Evolutionary conservation across 1,139 yeast species (phyloP), one percentile per base, ranked within the genome.

Genomic region (Blastobotrys capitulatus): DNA sequence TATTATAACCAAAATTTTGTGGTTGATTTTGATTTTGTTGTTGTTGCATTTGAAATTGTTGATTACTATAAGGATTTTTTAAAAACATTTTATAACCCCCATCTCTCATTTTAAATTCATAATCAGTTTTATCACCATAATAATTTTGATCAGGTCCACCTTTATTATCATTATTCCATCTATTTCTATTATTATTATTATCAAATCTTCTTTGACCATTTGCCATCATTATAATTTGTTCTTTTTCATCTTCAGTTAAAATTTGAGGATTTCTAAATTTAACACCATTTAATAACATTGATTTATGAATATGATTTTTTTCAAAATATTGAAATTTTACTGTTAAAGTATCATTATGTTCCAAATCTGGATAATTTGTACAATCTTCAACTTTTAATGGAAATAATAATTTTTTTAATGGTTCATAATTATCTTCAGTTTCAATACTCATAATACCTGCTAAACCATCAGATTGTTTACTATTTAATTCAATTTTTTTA

Each of bases 221-320:
- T 12, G 57, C 58, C 16, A 65, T 60, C 39, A 55, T 53, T 38
- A 61, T 50, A 26, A 88, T 72, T n/a, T 77, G 72, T 53, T 83
- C 86, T 48, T 75, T 77, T 63, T 89, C 96, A 50, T 83, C 84
- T 42, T 76, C 79, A 2, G 80, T 79, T 44, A 90, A 72, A 2
- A 83, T 83, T 6, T 46, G 50, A 12, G 76, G 74, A 19, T 70
- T 69, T 52, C 82, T 82, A 1, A 88, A 76, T 52, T 82, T 79
- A 59, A 75, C 86, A 0, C 97, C 97, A 48, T 83, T 86, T 54
- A 92, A 68, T 25, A 92, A 71, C 86, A 92, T 86, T 2, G 95
- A 84, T 64, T 92, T 92, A 48, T 72, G 70, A 15, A 53, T 55
- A 8, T 57, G 60, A 32, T 52, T 42, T 44, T 57, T 52, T 44